Percentiles rank a stretch among this genome's conserved stretches.
Evolutionary conservation across 139 green algal genomes (phyloP).

Genomic region (Micromonas commoda): DNA sequence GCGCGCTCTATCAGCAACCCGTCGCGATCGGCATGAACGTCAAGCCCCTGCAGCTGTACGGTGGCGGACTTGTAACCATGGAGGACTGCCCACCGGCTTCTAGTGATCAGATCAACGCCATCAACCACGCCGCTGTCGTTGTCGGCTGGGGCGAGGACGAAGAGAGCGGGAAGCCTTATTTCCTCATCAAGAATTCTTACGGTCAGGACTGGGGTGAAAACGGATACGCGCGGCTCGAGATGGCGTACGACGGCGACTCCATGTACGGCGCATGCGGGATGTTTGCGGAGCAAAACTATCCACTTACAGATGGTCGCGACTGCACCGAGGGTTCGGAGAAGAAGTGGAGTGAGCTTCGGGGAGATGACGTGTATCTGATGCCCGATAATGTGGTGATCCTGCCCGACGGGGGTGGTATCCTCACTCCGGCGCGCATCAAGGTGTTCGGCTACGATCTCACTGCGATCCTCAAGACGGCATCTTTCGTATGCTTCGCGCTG

Average conservation of each 20-base stretch:
- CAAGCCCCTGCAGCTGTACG: constrained; percentile 26
- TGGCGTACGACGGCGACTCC: constrained; percentile 25
- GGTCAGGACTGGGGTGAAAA: constrained; percentile 67
- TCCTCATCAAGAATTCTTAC: constrained; percentile 53
- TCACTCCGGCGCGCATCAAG: neutral
- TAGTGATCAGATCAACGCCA: constrained; percentile 8
- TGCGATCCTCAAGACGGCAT: neutral
- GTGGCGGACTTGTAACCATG: constrained; percentile 15
- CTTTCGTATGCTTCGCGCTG: neutral
- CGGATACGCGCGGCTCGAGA: constrained; percentile 67
- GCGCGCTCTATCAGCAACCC: constrained; percentile 13
- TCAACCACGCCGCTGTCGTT: constrained; percentile 79
- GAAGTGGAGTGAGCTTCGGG: neutral
- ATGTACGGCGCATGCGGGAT: constrained; percentile 6
- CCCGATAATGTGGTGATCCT: constrained; percentile 17
- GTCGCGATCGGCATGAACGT: constrained; percentile 22
- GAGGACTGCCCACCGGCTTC: constrained; percentile 23
- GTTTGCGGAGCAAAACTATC: constrained; percentile 8
- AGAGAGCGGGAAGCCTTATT: constrained; percentile 43
- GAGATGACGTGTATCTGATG: constrained; percentile 16
- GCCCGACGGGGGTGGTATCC: constrained; percentile 3
- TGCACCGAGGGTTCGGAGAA: neutral
- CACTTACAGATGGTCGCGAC: neutral
- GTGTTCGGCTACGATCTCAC: constrained; percentile 12
- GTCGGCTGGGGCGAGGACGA: constrained; percentile 72